These are phyloP conservation scores for Eucalyptus caleyi DNA, from an alignment of 345 rosid genomes.

Conservation along the genomic window DNA sequence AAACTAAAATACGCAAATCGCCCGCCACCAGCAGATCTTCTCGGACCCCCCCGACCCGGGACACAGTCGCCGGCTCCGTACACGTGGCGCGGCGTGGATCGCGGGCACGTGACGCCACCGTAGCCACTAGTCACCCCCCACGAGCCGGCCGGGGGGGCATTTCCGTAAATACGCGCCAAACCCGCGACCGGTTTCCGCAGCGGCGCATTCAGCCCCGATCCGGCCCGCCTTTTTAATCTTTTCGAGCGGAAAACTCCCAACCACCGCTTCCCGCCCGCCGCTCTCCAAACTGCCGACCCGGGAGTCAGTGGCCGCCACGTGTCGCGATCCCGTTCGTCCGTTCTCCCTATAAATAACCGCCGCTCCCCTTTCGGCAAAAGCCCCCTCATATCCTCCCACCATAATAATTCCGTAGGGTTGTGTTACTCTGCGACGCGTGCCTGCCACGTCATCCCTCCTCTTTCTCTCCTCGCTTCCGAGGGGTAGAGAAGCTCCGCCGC, in stretches of 20 bases:
- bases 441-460: background rate
- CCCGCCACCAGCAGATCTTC: background rate
- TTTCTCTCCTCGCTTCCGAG: background rate
- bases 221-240: background rate
- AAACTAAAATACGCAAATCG: background rate
- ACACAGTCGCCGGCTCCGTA: background rate
- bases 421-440: background rate
- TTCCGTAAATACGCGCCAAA: background rate
- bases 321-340: constrained; percentile 3
- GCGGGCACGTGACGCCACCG: background rate
- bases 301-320: background rate
- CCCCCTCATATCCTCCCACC: background rate
- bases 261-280: background rate
- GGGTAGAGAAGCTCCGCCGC: background rate
- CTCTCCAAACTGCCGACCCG: background rate
- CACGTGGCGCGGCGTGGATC: background rate
- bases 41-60: background rate
- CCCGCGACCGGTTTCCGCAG: background rate
- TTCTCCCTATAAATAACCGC: constrained; percentile 21
- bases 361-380: background rate
- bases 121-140: background rate
- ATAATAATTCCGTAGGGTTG: constrained; percentile 3
- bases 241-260: background rate
- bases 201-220: background rate
- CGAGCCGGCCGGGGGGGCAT: background rate